Percentiles rank a stretch among this genome's conserved stretches.
Evolutionary conservation across 2,329 filamentous ascomycete genomes (phyloP).

Genomic region (Bertia moriformis): DNA sequence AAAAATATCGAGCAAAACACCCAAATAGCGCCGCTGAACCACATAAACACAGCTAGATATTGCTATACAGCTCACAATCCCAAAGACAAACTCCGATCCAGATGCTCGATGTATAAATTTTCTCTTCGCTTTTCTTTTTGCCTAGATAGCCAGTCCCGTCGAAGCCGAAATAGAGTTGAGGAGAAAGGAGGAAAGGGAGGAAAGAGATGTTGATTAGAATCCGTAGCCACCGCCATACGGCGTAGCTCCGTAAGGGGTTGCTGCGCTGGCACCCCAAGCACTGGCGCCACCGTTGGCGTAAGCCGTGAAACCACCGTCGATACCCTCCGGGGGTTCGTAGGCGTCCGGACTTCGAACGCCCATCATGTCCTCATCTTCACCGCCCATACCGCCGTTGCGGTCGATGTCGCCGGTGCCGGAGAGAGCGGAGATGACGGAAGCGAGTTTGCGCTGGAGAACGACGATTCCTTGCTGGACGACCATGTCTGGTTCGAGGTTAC

Average conservation of each 20-base stretch:
- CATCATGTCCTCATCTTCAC: slow-evolving; percentile 45
- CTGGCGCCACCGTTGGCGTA: slow-evolving; percentile 12
- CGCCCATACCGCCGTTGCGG: slow-evolving; percentile 50
- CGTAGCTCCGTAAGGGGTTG: slow-evolving; percentile 18
- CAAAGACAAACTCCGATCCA: no score
- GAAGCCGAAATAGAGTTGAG: no score
- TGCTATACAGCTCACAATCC: no score
- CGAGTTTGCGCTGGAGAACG: slow-evolving; percentile 80
- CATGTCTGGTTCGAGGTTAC: slow-evolving; percentile 74
- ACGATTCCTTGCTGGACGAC: slow-evolving; percentile 82
- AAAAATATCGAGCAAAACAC: no score
- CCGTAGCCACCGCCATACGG: slow-evolving; percentile 19
- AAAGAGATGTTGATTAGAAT: neutral
- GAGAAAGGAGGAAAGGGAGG: no score
- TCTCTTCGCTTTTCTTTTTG: no score
- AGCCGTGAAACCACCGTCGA: slow-evolving; percentile 21
- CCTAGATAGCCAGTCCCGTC: no score
- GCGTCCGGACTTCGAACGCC: slow-evolving; percentile 26
- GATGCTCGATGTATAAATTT: no score
- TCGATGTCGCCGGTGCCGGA: slow-evolving; percentile 39
- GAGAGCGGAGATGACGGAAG: slow-evolving; percentile 56
- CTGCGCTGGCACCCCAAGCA: neutral
- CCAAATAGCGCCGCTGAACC: no score
- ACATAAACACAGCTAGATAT: no score
- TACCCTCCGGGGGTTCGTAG: slow-evolving; percentile 26